These are phyloP conservation scores for Pestalotiopsis sp. DNA, from an alignment of 2,329 filamentous ascomycete genomes.

Conservation along the genomic window DNA sequence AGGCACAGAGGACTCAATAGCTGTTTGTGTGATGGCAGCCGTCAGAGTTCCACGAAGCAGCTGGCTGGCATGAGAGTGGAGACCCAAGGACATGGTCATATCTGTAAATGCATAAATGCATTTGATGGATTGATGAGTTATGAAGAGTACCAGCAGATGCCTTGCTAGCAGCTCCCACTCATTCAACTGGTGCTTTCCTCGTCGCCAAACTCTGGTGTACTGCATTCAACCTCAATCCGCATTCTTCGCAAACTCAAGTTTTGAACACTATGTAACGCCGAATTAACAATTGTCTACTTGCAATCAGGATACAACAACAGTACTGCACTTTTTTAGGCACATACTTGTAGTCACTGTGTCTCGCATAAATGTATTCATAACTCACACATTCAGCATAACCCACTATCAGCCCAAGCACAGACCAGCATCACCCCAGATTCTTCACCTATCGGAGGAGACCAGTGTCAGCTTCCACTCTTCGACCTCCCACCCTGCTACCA, in stretches of 20 bases:
- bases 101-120: no score
- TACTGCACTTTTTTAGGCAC: background rate
- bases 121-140: no score
- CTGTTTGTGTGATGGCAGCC: no score
- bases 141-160: no score
- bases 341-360: background rate
- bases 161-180: background rate
- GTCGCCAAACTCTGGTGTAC: background rate
- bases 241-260: background rate
- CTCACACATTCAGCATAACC: background rate
- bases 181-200: background rate
- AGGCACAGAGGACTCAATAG: no score
- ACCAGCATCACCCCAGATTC: constrained; percentile 8
- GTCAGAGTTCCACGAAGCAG: no score
- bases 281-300: background rate
- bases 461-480: constrained; percentile 10
- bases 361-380: constrained; percentile 1
- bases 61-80: no score
- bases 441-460: constrained; percentile 1
- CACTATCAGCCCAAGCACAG: constrained; percentile 3
- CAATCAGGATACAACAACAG: background rate
- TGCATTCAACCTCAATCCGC: background rate
- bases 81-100: no score
- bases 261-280: background rate
- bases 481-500: constrained; percentile 1